Conservation (phyloP, 164 flowering plant genomes). For the Malania oleifera region DNA sequence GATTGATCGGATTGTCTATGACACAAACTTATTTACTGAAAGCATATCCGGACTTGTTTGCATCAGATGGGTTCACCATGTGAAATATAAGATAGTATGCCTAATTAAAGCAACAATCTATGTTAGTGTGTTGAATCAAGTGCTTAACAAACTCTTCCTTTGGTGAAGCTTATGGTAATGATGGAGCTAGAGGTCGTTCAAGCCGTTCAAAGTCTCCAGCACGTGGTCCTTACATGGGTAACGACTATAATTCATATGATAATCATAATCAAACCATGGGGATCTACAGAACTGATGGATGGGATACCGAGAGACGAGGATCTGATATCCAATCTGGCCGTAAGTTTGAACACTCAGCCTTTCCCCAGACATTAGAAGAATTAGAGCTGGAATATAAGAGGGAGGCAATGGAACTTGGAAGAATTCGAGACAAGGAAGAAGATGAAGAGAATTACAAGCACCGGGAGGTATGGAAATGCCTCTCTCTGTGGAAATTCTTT, state of each 20-base stretch:
- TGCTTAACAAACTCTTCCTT: conserved; percentile 79
- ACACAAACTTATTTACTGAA: conserved; percentile 43
- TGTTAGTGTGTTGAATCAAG: conserved; percentile 48
- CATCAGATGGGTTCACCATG: conserved; percentile 47
- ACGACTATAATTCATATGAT: conserved; percentile 52
- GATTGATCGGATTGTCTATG: conserved; percentile 47
- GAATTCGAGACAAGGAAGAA: conserved; percentile 82
- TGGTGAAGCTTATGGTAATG: conserved; percentile 92
- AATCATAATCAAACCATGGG: conserved; percentile 45
- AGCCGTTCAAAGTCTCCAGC: conserved; percentile 84
- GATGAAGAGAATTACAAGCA: conserved; percentile 95
- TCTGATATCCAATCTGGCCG: conserved; percentile 41
- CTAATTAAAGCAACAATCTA: conserved; percentile 48
- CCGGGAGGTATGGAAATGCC: conserved; percentile 69
- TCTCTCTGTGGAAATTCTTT: conserved; percentile 3
- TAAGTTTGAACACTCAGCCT: conserved; percentile 47
- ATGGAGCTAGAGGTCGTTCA: conserved; percentile 68
- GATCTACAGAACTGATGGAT: conserved; percentile 45
- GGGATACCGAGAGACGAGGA: conserved; percentile 61
- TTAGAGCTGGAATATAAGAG: conserved; percentile 79
- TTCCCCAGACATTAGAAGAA: conserved; percentile 69
- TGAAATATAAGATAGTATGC: conserved; percentile 49
- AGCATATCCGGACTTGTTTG: conserved; percentile 41
- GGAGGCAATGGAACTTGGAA: conserved; percentile 78
- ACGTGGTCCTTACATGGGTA: conserved; percentile 35